Percentiles rank a stretch among this genome's conserved stretches.
Conservation (phyloP, 1,284 basidiomycete species). For the Rhizopogon parksii region DNA sequence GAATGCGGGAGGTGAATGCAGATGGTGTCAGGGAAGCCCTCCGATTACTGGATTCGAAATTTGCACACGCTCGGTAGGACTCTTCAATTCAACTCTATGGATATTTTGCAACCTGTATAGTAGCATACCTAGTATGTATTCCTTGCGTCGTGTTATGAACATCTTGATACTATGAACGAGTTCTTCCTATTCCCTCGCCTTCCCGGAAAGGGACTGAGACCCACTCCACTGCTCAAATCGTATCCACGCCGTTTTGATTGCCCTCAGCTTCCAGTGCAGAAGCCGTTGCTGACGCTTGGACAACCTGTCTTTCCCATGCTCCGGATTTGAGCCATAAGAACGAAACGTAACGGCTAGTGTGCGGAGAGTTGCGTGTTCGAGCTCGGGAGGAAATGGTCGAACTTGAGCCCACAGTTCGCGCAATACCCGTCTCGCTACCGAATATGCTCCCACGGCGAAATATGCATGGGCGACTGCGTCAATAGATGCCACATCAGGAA, state of each 20-base stretch:
- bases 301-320: conserved; percentile 13
- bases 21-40: conserved; percentile 76
- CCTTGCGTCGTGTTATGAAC: background rate
- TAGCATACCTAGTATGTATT: background rate
- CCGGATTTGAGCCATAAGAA: conserved; percentile 21
- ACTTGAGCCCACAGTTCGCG: conserved; percentile 58
- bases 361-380: conserved; percentile 36
- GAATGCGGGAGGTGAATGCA: conserved; percentile 66
- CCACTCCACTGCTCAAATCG: conserved; percentile 5
- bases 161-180: background rate
- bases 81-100: background rate
- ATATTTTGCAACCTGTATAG: background rate
- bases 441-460: conserved; percentile 46
- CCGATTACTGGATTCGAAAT: conserved; percentile 69
- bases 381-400: conserved; percentile 49
- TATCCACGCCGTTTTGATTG: conserved; percentile 19
- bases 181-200: background rate
- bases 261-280: conserved; percentile 27
- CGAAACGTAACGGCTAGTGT: conserved; percentile 41
- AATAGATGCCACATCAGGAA: conserved; percentile 62
- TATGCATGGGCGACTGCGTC: conserved; percentile 65
- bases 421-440: conserved; percentile 45
- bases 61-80: conserved; percentile 30
- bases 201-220: background rate
- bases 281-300: conserved; percentile 24